Percentiles rank a stretch among this genome's conserved stretches.
phyloP scores from a whole-genome alignment of 192 early-diverging fungal genomes.

The Backusella morwellensis region DNA sequence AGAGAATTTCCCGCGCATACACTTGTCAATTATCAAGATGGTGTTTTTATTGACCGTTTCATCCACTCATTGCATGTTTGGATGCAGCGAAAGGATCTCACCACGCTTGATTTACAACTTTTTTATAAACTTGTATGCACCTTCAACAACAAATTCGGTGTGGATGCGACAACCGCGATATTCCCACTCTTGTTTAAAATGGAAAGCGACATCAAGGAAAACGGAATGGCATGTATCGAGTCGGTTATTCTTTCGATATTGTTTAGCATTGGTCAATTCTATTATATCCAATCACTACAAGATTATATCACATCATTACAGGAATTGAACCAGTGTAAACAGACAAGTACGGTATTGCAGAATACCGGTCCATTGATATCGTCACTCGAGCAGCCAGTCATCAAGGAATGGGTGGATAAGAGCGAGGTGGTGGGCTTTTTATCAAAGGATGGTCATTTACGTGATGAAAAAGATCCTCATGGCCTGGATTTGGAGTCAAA shows the following conservation, averaged over 20 bases:
- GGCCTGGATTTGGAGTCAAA: conserved; percentile 34
- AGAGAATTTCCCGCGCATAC: conserved; percentile 2
- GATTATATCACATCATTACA: conserved; percentile 11
- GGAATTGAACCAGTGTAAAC: not conserved
- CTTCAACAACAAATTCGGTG: conserved; percentile 18
- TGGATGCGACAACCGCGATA: conserved; percentile 20
- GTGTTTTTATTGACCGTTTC: conserved; percentile 16
- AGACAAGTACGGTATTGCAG: not conserved
- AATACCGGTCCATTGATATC: not conserved
- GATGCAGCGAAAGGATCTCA: conserved; percentile 13
- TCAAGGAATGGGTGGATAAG: conserved; percentile 12
- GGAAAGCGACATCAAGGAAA: conserved; percentile 15
- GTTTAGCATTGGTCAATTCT: not conserved
- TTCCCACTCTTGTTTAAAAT: conserved; percentile 26
- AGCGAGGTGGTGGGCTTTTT: conserved; percentile 21
- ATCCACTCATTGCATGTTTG: conserved; percentile 17
- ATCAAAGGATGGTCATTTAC: conserved; percentile 22
- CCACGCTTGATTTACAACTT: not conserved
- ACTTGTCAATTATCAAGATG: conserved; percentile 18
- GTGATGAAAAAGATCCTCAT: conserved; percentile 26
- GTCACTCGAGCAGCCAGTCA: not conserved
- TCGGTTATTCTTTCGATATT: conserved; percentile 6
- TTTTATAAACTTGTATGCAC: conserved; percentile 13
- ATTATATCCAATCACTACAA: conserved; percentile 7
- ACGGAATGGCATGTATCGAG: conserved; percentile 5